Evolutionary conservation across 2,329 filamentous ascomycete genomes (phyloP), one percentile per base, ranked within the genome.

Genomic region (Arthrobotrys conoides): DNA sequence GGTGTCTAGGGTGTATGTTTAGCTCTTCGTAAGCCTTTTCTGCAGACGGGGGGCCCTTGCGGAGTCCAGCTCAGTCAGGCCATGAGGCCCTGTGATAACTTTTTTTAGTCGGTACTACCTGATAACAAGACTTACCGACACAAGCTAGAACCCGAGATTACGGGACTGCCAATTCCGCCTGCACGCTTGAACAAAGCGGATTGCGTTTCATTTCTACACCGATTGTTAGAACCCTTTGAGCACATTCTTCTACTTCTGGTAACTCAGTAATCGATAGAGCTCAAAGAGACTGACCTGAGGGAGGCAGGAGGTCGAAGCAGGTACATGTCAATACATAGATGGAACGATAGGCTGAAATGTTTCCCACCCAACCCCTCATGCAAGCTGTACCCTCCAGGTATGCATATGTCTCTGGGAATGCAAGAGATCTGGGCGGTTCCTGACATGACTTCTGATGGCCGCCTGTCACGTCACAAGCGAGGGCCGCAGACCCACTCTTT

Each of bases 201-300:
- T 71, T 46, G 72, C 30, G 75, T 69, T 72, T 78, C 75, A 72
- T 67, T 77, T 63, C 27, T 36, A 61, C 36, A 20, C 49, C 38
- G 55, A 48, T 51, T 5, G 55, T 49, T 16, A 27, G 61, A 38
- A 44, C n/a, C 14, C 44, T 67, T 65, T 78, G 75, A 78, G 75
- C 68, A 68, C 46, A 65, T 72, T 78, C 27, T 78, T 69, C 75
- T 72, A 24, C 18, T 72, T 78, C 38, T 27, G 68, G 75, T 72
- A 78, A 48, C 46, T 72, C 38, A 18, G 5, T 63, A 16, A n/a
- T 46, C 38, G 46, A 53, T 51, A 51, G 61, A 49, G n/a, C 33
- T 16, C 24, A 30, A 55, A 9, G 24, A 36, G 41, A 49, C 24
- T 36, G 61, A 20, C 41, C 10, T 67, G 41, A 41, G 27, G 30